Evolutionary conservation across 305 asterid genomes (phyloP), one percentile per base, ranked within the genome.

Genomic region (Fraxinus sp.): DNA sequence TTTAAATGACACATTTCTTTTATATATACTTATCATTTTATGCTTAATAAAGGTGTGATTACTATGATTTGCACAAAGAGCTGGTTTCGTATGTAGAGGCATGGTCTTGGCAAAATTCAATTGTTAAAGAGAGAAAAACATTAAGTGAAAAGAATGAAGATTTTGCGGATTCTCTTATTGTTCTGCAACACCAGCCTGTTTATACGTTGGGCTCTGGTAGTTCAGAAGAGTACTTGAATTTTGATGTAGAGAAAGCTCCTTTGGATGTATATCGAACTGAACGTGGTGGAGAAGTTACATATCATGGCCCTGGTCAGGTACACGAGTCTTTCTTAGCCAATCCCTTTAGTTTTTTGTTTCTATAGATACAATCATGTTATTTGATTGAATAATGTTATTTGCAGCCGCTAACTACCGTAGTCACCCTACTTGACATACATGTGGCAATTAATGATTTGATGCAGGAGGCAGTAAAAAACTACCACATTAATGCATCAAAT

Each of bases 191-290:
- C 90, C 84, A 77, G 18, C 97, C 98, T 72, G 99, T 93, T 81
- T 94, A 94, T 86, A 95, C 98, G 2, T 87, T 94, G 87, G 98
- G 99, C 64, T 36, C 98, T 70, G 93, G 92, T 20, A 91, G 98
- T 46, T 46, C 57, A 46, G 57, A 46, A 46, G 57, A 46, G 18
- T 46, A 46, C 18, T 46, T 46, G 57, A 46, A 46, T 5, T 46
- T 46, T 46, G 57, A 46, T 46, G 6, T 46, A 46, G 57, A 46
- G 18, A 46, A 46, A 46, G 57, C 57, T 11, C 57, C 57, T 46
- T 46, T 46, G 18, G 18, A 46, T 46, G 57, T 46, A 46, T 46
- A 46, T 46, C 57, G 57, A 13, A 46, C 57, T 46, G 57, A 46
- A 46, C 57, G 57, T 46, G 57, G 18, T 46, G 57, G 57, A 46